Base-by-base conservation (phyloP, 2,329 filamentous ascomycete genomes). In the Knoxdaviesia proteae region DNA sequence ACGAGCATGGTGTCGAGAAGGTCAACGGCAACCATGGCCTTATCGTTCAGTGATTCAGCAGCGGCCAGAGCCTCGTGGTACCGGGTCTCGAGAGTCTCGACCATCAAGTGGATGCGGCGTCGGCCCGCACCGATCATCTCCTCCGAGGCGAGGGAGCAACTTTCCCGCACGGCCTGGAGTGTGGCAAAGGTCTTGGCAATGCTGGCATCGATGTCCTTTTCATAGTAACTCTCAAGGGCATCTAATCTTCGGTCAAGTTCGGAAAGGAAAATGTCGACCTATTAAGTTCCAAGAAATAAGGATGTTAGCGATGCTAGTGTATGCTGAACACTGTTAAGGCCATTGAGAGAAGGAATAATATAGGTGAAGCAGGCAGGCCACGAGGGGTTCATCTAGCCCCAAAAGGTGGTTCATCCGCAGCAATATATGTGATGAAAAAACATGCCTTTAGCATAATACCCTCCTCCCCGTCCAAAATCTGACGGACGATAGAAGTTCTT, bases 91-190 rank as follows among this genome's bases (percentile, higher is more conserved):
- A 98, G 65, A 1, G 86, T 94, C 52, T 96, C 88, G 34, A 98
- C 84, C 63, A 96, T 78, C 45, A 96, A 74, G 49, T 84, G 81
- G 46, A 92, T 76, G 47, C 86, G 74, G 49, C 84, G 75, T 42
- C 83, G 78, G 29, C 90, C 87, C 35, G 82, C 83, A 44, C 86
- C 90, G 50, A 96, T 74, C 39, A 94, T 73, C 54, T 90, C 88
- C 47, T 84, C 88, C 1, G 87, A 92, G 20, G 88, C 86, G 49
- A 87, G 77, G 36, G 84, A 84, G 59, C 90, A 98, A 52, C 84
- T 76, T 49, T 84, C 78, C 47, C 87, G 77, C 31, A 98, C 87
- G 6, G 84, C 77, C 53, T 88, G 80, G 2, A 98, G 66, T 0
- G 87, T 93, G 10, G 77, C 69, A 59, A 93, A 93, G 20, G 88